These are phyloP conservation scores for Tuber magnatum DNA, from an alignment of 495 filamentous ascomycete species.

Conservation along the genomic window DNA sequence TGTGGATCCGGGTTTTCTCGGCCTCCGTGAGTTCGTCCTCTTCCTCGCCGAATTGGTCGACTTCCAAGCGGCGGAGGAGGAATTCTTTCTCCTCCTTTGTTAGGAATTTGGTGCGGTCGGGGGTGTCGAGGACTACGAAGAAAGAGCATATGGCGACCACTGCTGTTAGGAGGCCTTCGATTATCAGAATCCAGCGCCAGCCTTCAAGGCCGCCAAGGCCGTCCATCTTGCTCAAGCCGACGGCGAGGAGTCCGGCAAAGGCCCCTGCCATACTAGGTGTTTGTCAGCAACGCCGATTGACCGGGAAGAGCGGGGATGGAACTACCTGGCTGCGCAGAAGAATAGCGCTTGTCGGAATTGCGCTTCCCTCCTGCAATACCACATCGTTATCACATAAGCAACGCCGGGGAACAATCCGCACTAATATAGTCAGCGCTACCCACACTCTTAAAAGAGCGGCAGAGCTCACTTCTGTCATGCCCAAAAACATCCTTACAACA, in stretches of 20 bases:
- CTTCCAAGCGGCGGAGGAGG: constrained; percentile 45
- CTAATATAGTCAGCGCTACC: constrained; percentile 10
- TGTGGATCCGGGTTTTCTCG: constrained; percentile 42
- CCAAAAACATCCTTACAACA: constrained; percentile 57
- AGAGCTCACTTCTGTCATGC: constrained; percentile 53
- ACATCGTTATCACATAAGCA: constrained; percentile 67
- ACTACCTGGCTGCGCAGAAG: constrained; percentile 36
- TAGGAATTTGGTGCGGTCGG: constrained; percentile 49
- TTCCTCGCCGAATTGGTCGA: constrained; percentile 43
- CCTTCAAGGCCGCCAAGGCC: constrained; percentile 57
- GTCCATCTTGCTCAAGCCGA: constrained; percentile 57
- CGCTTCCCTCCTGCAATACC: constrained; percentile 59
- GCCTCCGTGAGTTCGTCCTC: constrained; percentile 19
- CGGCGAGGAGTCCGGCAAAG: constrained; percentile 62
- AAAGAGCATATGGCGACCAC: constrained; percentile 46
- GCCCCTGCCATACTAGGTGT: constrained; percentile 55
- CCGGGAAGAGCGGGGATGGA: not conserved
- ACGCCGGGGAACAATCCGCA: constrained; percentile 63
- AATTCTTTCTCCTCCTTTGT: constrained; percentile 46
- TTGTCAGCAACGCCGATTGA: constrained; percentile 16
- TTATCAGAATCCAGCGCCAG: constrained; percentile 71
- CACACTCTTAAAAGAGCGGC: not conserved
- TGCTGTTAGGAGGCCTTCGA: constrained; percentile 53
- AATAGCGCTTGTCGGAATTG: constrained; percentile 55
- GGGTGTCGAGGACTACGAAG: constrained; percentile 55